Evolutionary conservation across 2,329 filamentous ascomycete species (phyloP).

Genomic region (Pezizomycotina sp.): DNA sequence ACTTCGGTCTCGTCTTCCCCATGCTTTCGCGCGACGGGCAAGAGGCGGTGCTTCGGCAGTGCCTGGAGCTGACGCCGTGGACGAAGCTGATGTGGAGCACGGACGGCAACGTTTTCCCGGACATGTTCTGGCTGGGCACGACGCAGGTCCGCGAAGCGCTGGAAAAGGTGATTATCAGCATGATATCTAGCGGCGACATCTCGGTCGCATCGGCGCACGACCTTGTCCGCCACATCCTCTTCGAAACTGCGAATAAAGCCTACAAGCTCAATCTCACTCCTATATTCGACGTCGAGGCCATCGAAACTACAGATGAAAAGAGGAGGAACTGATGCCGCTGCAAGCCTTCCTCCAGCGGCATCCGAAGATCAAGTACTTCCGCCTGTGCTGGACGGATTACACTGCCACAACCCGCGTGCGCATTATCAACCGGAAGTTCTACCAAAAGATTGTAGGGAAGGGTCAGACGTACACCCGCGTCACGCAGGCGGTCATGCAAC

Average conservation of each 20-base stretch:
- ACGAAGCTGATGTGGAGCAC: conserved; percentile 25
- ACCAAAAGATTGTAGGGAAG: conserved; percentile 29
- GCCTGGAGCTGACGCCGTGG: conserved; percentile 40
- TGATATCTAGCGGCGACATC: conserved; percentile 48
- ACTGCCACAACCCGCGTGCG: conserved; percentile 52
- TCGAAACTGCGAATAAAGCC: conserved; percentile 59
- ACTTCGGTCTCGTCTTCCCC: conserved; percentile 70
- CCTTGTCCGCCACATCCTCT: conserved; percentile 52
- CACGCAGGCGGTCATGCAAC: conserved; percentile 45
- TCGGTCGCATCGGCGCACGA: conserved; percentile 44
- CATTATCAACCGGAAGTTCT: conserved; percentile 47
- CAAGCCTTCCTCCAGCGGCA: conserved; percentile 37
- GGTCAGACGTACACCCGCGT: conserved; percentile 38
- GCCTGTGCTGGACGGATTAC: conserved; percentile 63
- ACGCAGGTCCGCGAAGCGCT: conserved; percentile 45
- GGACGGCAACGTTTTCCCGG: conserved; percentile 22
- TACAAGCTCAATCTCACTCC: conserved; percentile 44
- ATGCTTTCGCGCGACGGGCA: conserved; percentile 62
- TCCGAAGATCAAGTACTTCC: conserved; percentile 45
- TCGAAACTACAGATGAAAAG: not conserved
- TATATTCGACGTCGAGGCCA: conserved; percentile 3
- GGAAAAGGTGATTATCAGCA: conserved; percentile 31
- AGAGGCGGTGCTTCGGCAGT: conserved; percentile 50
- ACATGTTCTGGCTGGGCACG: conserved; percentile 22
- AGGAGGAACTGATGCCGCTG: conserved; percentile 9